These are phyloP conservation scores for Hippophae rhamnoides DNA, from an alignment of 306 rosid species.

Conservation along the genomic window DNA sequence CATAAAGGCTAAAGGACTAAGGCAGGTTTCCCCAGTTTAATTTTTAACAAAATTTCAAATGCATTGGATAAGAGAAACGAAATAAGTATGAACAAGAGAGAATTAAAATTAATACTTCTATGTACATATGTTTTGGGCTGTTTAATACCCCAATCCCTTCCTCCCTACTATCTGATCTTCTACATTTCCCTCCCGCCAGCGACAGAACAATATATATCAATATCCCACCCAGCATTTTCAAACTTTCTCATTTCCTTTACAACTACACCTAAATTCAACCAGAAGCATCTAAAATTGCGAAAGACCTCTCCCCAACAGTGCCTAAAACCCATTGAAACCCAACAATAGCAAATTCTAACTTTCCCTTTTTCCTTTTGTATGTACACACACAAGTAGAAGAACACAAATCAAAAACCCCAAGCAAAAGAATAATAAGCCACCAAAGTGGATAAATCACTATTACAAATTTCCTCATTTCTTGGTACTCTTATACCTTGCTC, in stretches of 20 bases:
- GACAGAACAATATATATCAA: constrained; percentile 18
- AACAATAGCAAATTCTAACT: constrained; percentile 25
- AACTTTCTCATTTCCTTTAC: no score
- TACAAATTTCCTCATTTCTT: constrained; percentile 11
- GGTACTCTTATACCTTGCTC: background rate
- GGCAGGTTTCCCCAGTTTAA: no score
- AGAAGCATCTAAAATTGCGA: constrained; percentile 31
- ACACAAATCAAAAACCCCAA: constrained; percentile 42
- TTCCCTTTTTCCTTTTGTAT: constrained; percentile 25
- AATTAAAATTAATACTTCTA: constrained; percentile 22
- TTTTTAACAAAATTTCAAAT: background rate
- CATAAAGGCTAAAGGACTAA: no score
- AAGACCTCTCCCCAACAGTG: constrained; percentile 8
- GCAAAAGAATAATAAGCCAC: constrained; percentile 53
- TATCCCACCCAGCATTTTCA: constrained; percentile 1
- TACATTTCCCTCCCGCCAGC: constrained; percentile 14
- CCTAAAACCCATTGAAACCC: constrained; percentile 46
- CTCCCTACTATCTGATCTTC: constrained; percentile 22
- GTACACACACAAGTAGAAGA: constrained; percentile 27
- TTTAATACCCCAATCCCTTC: constrained; percentile 1
- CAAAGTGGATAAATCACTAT: constrained; percentile 32
- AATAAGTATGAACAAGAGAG: background rate
- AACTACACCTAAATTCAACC: constrained; percentile 19
- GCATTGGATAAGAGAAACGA: constrained; percentile 1
- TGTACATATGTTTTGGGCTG: constrained; percentile 21